These are phyloP conservation scores for Blepharisma stoltei DNA, from an alignment of 73 alveolate genomes.

Conservation along the genomic window DNA sequence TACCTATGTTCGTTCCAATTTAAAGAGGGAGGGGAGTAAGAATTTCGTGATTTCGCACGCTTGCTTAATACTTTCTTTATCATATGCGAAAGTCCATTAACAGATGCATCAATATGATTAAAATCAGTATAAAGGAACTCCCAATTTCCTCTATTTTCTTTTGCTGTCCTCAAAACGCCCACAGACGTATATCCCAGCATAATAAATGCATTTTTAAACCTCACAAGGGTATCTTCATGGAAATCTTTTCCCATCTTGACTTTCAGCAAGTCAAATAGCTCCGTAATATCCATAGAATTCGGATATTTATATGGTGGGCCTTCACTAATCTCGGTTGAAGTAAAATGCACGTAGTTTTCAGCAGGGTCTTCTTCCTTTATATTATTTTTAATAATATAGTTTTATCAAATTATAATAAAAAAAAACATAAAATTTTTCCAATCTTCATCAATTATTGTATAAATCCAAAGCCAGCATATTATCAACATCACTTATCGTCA, in stretches of 20 bases:
- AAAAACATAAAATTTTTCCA: no score
- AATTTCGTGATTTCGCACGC: not conserved
- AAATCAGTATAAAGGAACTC: constrained; percentile 24
- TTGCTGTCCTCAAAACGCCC: constrained; percentile 23
- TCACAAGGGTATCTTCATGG: not conserved
- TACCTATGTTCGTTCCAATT: no score
- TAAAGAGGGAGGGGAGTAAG: no score
- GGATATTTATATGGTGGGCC: constrained; percentile 29
- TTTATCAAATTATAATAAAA: no score
- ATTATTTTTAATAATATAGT: no score
- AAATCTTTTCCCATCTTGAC: constrained; percentile 20
- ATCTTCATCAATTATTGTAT: no score
- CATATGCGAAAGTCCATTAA: constrained; percentile 26
- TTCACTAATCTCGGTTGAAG: constrained; percentile 16
- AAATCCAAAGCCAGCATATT: not conserved
- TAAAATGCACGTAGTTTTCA: not conserved
- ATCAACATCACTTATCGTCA: constrained; percentile 2
- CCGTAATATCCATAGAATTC: not conserved
- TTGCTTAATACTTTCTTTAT: constrained; percentile 22
- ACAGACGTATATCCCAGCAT: constrained; percentile 9
- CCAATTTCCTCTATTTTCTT: constrained; percentile 19
- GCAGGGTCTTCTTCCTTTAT: no score
- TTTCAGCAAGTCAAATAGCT: not conserved
- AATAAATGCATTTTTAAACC: constrained; percentile 10
- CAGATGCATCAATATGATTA: not conserved